These are phyloP conservation scores for Fonsecaea nubica DNA, from an alignment of 2,329 filamentous ascomycete species.

Conservation along the genomic window DNA sequence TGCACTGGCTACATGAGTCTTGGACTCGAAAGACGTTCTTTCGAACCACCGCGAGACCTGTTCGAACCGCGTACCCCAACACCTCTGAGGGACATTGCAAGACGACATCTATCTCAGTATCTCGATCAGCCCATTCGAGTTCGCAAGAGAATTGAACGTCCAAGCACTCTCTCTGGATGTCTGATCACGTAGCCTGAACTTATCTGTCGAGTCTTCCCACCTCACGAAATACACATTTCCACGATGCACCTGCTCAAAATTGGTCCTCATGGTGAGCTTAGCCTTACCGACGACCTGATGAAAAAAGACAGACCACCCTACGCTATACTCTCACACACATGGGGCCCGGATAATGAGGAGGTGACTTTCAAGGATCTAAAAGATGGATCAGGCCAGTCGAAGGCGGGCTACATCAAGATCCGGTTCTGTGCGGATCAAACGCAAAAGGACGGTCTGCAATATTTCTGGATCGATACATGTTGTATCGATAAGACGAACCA, in stretches of 20 bases:
- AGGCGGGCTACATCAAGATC: conserved; percentile 25
- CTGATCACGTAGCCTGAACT: not conserved
- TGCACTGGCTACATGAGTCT: not conserved
- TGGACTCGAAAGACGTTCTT: not conserved
- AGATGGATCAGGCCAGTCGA: not conserved
- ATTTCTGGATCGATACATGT: conserved; percentile 41
- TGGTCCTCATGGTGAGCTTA: not conserved
- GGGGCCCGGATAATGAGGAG: conserved; percentile 35
- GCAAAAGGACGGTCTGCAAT: conserved; percentile 19
- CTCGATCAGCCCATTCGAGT: not conserved
- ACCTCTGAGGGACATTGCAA: not conserved
- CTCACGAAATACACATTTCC: not conserved
- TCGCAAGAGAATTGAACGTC: not conserved
- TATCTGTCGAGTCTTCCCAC: not conserved
- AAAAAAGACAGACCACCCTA: conserved; percentile 26
- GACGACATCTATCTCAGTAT: not conserved
- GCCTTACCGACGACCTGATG: not conserved
- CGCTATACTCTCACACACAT: conserved; percentile 39
- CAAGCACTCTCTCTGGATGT: not conserved
- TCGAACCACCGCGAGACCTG: not conserved
- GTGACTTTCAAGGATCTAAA: conserved; percentile 26
- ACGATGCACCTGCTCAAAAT: not conserved
- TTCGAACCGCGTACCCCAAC: not conserved
- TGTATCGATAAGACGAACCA: conserved; percentile 40
- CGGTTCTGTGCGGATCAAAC: conserved; percentile 21